Evolutionary conservation across 495 filamentous ascomycete genomes (phyloP), one percentile per base, ranked within the genome.

Genomic region (Hypoxylon subgilvum): DNA sequence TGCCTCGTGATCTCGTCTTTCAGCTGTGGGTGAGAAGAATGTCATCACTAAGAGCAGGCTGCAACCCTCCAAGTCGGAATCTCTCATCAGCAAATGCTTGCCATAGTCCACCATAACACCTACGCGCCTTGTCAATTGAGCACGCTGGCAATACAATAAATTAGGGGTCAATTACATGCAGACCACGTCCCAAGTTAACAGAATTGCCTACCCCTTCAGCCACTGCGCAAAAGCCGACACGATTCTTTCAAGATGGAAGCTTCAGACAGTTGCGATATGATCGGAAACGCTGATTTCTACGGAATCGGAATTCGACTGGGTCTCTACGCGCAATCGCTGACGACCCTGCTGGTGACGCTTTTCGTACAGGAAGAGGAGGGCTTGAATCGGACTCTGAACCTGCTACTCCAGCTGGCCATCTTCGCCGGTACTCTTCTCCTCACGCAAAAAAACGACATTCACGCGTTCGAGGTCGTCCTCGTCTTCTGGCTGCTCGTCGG

Each of bases 271-370:
- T 64, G 61, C 43, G 47, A 41, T 4, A 21, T 52, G 14, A 12
- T 23, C 8, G 61, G 61, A 18, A 31, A 64, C 17, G 38, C 47
- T 12, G 61, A 64, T 13, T 44, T 42, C 27, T 64, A 64, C 49
- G 61, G 61, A 1, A 27, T 64, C 22, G 61, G 61, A 2, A 58
- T 64, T 23, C 49, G 61, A 43, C 36, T 59, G n/a, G 61, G 61
- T 19, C 52, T 64, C 30, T 64, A 64, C 27, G 43, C 61, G 16
- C 61, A 64, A 21, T 64, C 53, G 10, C 13, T 53, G 0, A 52
- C 54, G 7, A 64, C 61, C 2, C 54, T 64, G 4, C 49, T 64
- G 1, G 54, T 49, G 6, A 64, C 52, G 2, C 35, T 64, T 16
- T 64, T 64, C 55, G 22, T 50, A 1, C 61, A 36, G 36, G 49